These are phyloP conservation scores for Termitomyces eurrhizus DNA, from an alignment of 768 basidiomycete genomes.

Conservation along the genomic window DNA sequence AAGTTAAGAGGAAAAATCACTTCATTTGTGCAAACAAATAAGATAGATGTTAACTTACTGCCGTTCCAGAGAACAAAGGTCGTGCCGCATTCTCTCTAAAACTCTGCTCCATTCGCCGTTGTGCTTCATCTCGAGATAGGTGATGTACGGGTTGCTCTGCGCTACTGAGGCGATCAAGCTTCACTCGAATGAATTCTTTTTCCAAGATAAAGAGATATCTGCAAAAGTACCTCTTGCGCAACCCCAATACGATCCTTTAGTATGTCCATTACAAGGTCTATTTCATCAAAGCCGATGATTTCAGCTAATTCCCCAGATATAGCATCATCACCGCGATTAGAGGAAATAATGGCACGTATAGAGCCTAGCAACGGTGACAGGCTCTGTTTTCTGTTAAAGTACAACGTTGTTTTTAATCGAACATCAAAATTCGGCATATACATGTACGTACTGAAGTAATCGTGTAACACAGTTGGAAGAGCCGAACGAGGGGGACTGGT, in stretches of 20 bases:
- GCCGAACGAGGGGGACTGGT: not conserved
- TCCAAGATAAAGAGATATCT: not conserved
- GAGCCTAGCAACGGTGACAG: slow-evolving; percentile 24
- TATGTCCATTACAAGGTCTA: slow-evolving; percentile 74
- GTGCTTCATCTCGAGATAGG: slow-evolving; percentile 45
- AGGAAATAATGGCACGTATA: slow-evolving; percentile 40
- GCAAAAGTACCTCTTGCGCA: slow-evolving; percentile 28
- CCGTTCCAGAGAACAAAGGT: slow-evolving; percentile 56
- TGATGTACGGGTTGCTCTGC: slow-evolving; percentile 7
- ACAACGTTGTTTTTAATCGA: not conserved
- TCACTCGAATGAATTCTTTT: not conserved
- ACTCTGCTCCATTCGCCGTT: slow-evolving; percentile 56
- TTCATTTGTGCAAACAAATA: not conserved
- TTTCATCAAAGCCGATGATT: slow-evolving; percentile 77
- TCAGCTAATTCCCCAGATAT: slow-evolving; percentile 80
- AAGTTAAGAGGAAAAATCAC: not conserved
- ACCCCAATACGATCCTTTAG: slow-evolving; percentile 51
- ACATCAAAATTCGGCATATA: not conserved
- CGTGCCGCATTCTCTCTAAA: slow-evolving; percentile 60
- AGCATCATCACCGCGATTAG: slow-evolving; percentile 53
- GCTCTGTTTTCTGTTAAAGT: slow-evolving; percentile 23
- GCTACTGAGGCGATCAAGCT: slow-evolving; percentile 5
- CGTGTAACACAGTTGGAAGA: slow-evolving; percentile 12
- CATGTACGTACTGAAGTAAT: slow-evolving; percentile 23
- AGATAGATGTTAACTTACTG: slow-evolving; percentile 34